phyloP scores from a whole-genome alignment of 2,329 filamentous ascomycete species.

The Colletotrichum sp. region DNA sequence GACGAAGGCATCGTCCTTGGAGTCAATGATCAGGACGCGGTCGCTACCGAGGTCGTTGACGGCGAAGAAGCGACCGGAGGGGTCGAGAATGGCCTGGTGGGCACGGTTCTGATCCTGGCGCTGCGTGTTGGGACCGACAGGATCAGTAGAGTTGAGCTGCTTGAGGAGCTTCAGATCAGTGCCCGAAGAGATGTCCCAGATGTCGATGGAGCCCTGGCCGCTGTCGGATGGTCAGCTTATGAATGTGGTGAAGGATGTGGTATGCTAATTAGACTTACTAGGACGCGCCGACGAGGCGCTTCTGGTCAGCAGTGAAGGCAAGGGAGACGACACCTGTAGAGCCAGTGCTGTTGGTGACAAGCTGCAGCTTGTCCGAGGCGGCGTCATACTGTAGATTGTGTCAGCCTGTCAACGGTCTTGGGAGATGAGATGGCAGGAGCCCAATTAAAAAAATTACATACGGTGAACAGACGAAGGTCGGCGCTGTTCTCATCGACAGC shows the following conservation, averaged over 20 bases:
- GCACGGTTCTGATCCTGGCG: constrained; percentile 41
- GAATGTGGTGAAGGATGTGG: not conserved
- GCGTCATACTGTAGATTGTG: constrained; percentile 33
- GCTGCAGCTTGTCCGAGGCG: constrained; percentile 31
- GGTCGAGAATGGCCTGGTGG: constrained; percentile 54
- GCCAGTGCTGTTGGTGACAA: constrained; percentile 32
- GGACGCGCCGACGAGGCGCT: constrained; percentile 48
- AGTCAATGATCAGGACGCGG: constrained; percentile 50
- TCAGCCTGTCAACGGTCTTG: not conserved
- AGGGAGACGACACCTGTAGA: constrained; percentile 52
- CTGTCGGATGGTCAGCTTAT: not conserved
- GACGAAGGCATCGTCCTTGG: constrained; percentile 42
- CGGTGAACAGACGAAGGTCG: constrained; percentile 41
- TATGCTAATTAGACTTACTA: constrained; percentile 29
- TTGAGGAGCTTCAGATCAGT: constrained; percentile 41
- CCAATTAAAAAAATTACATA: not conserved
- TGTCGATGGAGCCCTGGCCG: constrained; percentile 44
- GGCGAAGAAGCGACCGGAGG: constrained; percentile 53
- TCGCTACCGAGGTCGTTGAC: constrained; percentile 56
- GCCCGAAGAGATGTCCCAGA: constrained; percentile 47
- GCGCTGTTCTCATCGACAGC: constrained; percentile 52
- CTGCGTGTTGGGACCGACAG: constrained; percentile 35
- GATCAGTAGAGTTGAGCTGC: constrained; percentile 36
- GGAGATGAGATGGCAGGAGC: not conserved
- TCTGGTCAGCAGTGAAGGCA: constrained; percentile 48